Evolutionary conservation across 257 asterid species (phyloP), one percentile per base, ranked within the genome.

Genomic region (Primulina eburnea): DNA sequence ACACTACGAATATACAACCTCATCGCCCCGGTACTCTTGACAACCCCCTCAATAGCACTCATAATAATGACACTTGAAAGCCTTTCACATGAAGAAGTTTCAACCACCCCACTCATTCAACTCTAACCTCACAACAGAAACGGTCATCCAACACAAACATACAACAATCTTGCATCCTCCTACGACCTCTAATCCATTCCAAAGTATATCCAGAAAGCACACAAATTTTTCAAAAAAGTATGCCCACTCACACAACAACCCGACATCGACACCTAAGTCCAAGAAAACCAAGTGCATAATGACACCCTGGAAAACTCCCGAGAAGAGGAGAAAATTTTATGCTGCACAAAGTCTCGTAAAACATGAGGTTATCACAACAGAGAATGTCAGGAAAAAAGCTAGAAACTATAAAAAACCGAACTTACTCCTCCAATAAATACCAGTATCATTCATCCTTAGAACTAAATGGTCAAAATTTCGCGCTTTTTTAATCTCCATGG

Each of bases 111-210:
- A 50, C 6, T 14, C 35, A 68, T 67, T 37, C 10, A 55, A 24
- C 60, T 63, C 14, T 33, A 7, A 60, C 32, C 53, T 20, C 59
- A 35, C 62, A 53, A 24, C 1, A 29, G 37, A 64, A 63, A 56
- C 52, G 70, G 65, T 63, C 64, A 7, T 67, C 28, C 75, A 75
- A 12, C 55, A 70, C 52, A 67, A 20, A 29, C 38, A 58, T 16
- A 3, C 18, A n/a, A 32, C 58, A 64, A 66, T 34, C 68, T 8
- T 67, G 34, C 40, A 24, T 73, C 65, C 68, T 62, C 57, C 58
- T 35, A 30, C 62, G 59, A 69, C 69, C 20, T 67, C 38, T 61
- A 71, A 56, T 12, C 5, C 64, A 47, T 38, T 34, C 43, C 67
- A 5, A 50, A 47, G 7, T 47, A 16, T 47, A 16, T 47, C 16